These are phyloP conservation scores for Raphanus raphanistrum DNA, from an alignment of 345 rosid species.

Conservation along the genomic window DNA sequence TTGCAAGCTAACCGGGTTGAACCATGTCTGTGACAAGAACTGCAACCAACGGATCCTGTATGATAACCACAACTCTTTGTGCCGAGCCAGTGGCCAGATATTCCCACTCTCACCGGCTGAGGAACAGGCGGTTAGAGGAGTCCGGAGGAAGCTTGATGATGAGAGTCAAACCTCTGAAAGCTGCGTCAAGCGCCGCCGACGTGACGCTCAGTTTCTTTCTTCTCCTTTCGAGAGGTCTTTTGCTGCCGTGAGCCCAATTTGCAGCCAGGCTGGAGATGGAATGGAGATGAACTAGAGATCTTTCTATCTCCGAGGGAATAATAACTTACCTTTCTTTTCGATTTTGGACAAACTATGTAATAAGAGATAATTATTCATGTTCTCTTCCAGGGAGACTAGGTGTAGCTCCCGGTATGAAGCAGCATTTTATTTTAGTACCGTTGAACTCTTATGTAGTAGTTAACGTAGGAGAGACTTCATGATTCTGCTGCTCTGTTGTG, in stretches of 20 bases:
- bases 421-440: conserved; percentile 21
- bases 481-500: conserved; percentile 18
- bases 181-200: conserved; percentile 77
- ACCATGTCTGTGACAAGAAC: conserved; percentile 96
- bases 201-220: conserved; percentile 37
- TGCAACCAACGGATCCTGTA: conserved; percentile 92
- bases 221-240: conserved; percentile 92
- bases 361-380: conserved; percentile 41
- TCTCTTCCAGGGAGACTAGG: conserved; percentile 45
- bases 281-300: conserved; percentile 79
- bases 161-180: conserved; percentile 65
- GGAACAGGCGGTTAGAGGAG: conserved; percentile 86
- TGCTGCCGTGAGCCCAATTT: conserved; percentile 77
- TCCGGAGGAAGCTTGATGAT: conserved; percentile 91
- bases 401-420: conserved; percentile 20
- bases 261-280: conserved; percentile 90
- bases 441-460: conserved; percentile 28
- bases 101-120: conserved; percentile 72
- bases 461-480: conserved; percentile 29
- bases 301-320: conserved; percentile 20
- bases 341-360: conserved; percentile 38
- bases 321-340: conserved; percentile 24
- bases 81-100: conserved; percentile 76
- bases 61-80: conserved; percentile 88
- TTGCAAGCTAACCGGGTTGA: conserved; percentile 83